A percentile compares a stretch with the other conserved stretches of the same genome.
Conservation (phyloP, 257 asterid genomes). For the Solanum clarkiae region DNA sequence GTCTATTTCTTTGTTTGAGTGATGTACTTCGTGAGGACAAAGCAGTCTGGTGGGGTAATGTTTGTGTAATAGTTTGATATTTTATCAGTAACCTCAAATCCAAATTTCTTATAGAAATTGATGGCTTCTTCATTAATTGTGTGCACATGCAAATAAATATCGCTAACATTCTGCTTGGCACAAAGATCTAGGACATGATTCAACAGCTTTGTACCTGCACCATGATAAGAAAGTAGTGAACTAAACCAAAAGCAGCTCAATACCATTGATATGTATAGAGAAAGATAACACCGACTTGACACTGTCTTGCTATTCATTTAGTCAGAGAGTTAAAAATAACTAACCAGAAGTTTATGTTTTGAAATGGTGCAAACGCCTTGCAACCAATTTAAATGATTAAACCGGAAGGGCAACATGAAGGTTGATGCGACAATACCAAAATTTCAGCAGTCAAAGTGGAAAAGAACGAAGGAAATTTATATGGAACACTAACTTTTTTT, state of each 20-base stretch:
- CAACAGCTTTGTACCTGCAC: constrained; percentile 63
- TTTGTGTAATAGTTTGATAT: constrained; percentile 81
- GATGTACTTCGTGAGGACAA: constrained; percentile 67
- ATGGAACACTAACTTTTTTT: neutral
- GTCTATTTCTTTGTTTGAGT: constrained; percentile 37
- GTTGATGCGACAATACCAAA: neutral
- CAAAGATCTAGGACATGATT: constrained; percentile 79
- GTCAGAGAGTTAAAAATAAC: neutral
- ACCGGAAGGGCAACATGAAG: neutral
- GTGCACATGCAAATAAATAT: constrained; percentile 94
- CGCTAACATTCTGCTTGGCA: constrained; percentile 67
- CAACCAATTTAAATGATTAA: neutral
- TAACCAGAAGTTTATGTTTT: neutral
- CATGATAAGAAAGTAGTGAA: neutral
- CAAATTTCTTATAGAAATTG: constrained; percentile 85
- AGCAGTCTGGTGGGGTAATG: constrained; percentile 88
- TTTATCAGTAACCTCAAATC: constrained; percentile 82
- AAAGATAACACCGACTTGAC: neutral
- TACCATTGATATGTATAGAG: neutral
- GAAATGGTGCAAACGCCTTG: neutral
- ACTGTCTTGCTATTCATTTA: neutral
- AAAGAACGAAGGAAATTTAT: neutral
- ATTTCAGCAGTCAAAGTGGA: neutral
- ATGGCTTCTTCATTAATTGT: constrained; percentile 91
- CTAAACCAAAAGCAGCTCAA: neutral